Evolutionary conservation across 2,329 filamentous ascomycete genomes (phyloP), one percentile per base, ranked within the genome.

Genomic region (Hypoxylon sp.): DNA sequence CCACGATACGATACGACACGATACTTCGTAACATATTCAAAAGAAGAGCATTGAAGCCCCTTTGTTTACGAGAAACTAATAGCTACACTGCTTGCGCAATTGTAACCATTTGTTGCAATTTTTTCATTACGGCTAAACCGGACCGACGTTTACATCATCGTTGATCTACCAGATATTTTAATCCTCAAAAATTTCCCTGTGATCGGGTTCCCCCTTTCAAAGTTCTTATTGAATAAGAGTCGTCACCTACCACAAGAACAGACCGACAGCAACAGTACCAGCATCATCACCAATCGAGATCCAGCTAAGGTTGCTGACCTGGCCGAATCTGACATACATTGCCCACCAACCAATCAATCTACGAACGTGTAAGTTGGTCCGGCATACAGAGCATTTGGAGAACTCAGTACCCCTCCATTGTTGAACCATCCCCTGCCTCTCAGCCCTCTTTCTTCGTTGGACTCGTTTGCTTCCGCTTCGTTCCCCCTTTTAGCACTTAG

Each of bases 321-420:
- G 64, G 54, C 37, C 60, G 51, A 56, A 54, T 65, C 68, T 70
- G 39, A 67, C 63, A 62, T 66, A 66, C 66, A 62, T 65, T 56
- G 22, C 35, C 46, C 2, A 11, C 47, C 35, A 31, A 55, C 69
- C 69, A 71, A 72, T 68, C 63, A 69, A 52, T 19, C 22, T 2
- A 52, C 47, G 13, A 65, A 63, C 64, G 56, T 71, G 71, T 73
- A 71, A 73, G 68, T 73, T 72, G 64, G 44, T 42, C 33, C 50
- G 55, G 48, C 46, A 64, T 51, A 53, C 68, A 53, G 22, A 68
- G 59, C 59, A 61, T 51, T 55, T 67, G 53, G 53, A 35, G 22
- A 14, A 50, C 11, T 24, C 51, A n/a, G 47, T 59, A 63, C 62
- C 68, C 65, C 63, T 68, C 68, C 66, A 64, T 70, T 65, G 35